Conservation (phyloP, 306 rosid species). For the Elaeagnus macrophylla region DNA sequence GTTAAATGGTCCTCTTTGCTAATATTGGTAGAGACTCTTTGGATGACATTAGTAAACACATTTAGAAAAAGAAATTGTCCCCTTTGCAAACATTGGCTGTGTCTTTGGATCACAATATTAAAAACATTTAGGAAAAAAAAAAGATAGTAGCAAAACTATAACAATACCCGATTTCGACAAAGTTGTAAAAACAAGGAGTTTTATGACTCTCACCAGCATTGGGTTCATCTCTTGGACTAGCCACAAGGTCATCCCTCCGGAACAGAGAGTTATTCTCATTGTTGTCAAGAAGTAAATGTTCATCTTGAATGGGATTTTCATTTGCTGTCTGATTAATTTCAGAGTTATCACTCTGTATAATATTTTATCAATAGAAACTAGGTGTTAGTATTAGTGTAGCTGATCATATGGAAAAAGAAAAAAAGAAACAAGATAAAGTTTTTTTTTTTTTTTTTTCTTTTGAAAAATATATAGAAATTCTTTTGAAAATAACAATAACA, state of each 20-base stretch:
- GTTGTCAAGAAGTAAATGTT: conserved; percentile 10
- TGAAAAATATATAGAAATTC: too few relatives aligned
- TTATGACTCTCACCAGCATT: conserved; percentile 23
- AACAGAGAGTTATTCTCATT: conserved; percentile 24
- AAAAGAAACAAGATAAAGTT: background rate
- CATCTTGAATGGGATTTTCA: conserved; percentile 25
- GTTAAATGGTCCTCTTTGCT: too few relatives aligned
- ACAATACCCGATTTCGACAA: background rate
- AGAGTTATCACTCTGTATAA: conserved; percentile 29
- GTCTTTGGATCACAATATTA: too few relatives aligned
- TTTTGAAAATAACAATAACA: background rate
- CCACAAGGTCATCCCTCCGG: conserved; percentile 20
- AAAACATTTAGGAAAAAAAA: too few relatives aligned
- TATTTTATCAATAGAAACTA: background rate
- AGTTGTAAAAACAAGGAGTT: background rate
- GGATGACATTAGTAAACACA: too few relatives aligned
- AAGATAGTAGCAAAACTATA: background rate
- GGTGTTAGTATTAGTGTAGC: too few relatives aligned
- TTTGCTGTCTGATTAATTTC: conserved; percentile 17
- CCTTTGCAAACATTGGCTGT: too few relatives aligned
- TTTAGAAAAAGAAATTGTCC: too few relatives aligned
- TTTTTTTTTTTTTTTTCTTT: too few relatives aligned
- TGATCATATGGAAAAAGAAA: too few relatives aligned
- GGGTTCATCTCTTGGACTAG: conserved; percentile 19
- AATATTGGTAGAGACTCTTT: too few relatives aligned